phyloP scores from a whole-genome alignment of 495 filamentous ascomycete genomes.

The Tuber melanosporum region DNA sequence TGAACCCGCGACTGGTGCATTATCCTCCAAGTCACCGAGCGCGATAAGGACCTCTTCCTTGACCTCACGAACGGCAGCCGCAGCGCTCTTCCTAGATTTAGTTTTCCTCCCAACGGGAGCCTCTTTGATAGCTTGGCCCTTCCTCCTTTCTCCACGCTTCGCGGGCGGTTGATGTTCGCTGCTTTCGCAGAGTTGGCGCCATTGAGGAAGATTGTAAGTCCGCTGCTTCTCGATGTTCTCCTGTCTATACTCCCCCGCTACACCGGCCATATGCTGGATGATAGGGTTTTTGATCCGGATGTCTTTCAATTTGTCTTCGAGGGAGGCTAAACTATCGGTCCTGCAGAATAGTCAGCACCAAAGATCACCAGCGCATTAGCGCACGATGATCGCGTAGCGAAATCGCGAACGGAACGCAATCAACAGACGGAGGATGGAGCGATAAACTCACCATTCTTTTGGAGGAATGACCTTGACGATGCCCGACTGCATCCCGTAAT shows the following conservation, averaged over 20 bases:
- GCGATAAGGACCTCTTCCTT: conserved; percentile 49
- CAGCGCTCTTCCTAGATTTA: conserved; percentile 38
- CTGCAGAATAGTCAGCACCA: conserved; percentile 44
- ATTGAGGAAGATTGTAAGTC: conserved; percentile 93
- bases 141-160: conserved; percentile 81
- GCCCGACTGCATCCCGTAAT: conserved; percentile 92
- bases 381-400: conserved; percentile 14
- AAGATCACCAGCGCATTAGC: conserved; percentile 1
- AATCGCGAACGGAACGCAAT: conserved; percentile 11
- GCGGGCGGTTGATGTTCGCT: conserved; percentile 93
- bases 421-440: conserved; percentile 10
- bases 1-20: conserved; percentile 43
- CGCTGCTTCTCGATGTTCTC: conserved; percentile 92
- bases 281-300: conserved; percentile 95
- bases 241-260: conserved; percentile 87
- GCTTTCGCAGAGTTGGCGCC: conserved; percentile 84
- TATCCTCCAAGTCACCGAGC: conserved; percentile 39
- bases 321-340: conserved; percentile 62
- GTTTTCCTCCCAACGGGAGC: conserved; percentile 44
- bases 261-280: conserved; percentile 93
- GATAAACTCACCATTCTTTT: conserved; percentile 69
- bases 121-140: conserved; percentile 55
- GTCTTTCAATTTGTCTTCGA: conserved; percentile 80
- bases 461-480: conserved; percentile 95
- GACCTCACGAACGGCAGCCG: conserved; percentile 38